Conservation (phyloP, 2,329 filamentous ascomycete species). For the Didymella lethalis region DNA sequence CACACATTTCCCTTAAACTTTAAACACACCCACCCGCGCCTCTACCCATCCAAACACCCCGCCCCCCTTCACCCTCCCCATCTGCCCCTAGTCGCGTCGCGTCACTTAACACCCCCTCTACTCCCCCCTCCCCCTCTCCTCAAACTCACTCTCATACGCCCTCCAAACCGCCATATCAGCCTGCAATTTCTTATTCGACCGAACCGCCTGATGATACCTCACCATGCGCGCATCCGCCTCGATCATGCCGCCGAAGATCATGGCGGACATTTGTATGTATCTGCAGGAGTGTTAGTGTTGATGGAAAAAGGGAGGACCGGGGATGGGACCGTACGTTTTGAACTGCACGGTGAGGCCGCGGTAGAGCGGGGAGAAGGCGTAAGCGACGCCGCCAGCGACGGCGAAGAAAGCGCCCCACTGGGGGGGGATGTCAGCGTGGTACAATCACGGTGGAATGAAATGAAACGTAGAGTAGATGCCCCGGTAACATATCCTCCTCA, state of each 20-base stretch:
- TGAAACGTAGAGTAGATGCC: too few species aligned
- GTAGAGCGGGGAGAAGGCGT: conserved; percentile 73
- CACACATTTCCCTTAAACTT: too few species aligned
- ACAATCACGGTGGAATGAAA: too few species aligned
- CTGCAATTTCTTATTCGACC: conserved; percentile 69
- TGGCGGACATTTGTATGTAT: conserved; percentile 84
- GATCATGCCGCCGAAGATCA: conserved; percentile 80
- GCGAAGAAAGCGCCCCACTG: conserved; percentile 74
- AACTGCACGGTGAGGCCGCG: conserved; percentile 59
- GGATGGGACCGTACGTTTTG: conserved; percentile 22
- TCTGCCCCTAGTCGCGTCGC: too few species aligned
- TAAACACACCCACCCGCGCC: too few species aligned
- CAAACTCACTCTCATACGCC: conserved; percentile 68
- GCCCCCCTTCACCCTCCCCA: too few species aligned
- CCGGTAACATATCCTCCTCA: background rate
- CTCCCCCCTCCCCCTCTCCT: conserved; percentile 44
- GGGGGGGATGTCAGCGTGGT: background rate
- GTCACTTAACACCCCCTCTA: too few species aligned
- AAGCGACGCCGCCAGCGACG: conserved; percentile 68
- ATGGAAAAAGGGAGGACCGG: too few species aligned
- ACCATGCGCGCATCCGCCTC: conserved; percentile 75
- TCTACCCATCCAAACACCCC: too few species aligned
- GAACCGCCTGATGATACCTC: conserved; percentile 70
- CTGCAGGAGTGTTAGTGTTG: conserved; percentile 52
- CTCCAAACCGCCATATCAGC: conserved; percentile 74